Conservation (phyloP, 2,329 filamentous ascomycete species). For the Venturia nashicola region DNA sequence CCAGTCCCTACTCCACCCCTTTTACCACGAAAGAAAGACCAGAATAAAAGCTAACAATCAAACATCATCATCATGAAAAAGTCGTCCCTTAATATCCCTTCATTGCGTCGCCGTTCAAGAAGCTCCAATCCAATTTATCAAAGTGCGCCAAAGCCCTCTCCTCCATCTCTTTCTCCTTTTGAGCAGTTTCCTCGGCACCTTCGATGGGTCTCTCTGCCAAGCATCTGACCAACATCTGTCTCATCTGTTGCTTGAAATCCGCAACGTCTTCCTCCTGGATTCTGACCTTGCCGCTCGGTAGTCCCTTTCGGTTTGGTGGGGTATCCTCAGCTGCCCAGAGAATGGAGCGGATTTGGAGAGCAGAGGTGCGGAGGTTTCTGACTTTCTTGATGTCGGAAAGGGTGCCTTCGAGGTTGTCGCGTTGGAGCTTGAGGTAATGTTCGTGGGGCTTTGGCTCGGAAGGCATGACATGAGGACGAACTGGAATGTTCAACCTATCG, state of each 20-base stretch:
- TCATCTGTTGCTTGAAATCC: not conserved
- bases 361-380: not conserved
- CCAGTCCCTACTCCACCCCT: not conserved
- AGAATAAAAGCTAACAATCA: conserved; percentile 4
- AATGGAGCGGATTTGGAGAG: not conserved
- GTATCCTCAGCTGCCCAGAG: not conserved
- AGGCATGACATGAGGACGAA: not conserved
- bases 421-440: conserved; percentile 1
- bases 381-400: conserved; percentile 2
- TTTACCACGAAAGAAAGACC: not conserved
- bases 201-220: not conserved
- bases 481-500: not conserved
- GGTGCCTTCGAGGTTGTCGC: not conserved
- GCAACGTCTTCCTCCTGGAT: not conserved
- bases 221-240: conserved; percentile 1
- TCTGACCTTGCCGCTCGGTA: not conserved
- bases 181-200: not conserved
- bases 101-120: not conserved
- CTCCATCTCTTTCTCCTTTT: not conserved
- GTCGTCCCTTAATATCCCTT: not conserved
- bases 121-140: not conserved
- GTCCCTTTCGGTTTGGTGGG: conserved; percentile 1
- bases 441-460: not conserved
- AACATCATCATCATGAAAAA: not conserved
- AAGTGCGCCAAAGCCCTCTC: not conserved